Evolutionary conservation across 2,329 filamentous ascomycete species (phyloP).

Genomic region (Diaporthe vaccinii): DNA sequence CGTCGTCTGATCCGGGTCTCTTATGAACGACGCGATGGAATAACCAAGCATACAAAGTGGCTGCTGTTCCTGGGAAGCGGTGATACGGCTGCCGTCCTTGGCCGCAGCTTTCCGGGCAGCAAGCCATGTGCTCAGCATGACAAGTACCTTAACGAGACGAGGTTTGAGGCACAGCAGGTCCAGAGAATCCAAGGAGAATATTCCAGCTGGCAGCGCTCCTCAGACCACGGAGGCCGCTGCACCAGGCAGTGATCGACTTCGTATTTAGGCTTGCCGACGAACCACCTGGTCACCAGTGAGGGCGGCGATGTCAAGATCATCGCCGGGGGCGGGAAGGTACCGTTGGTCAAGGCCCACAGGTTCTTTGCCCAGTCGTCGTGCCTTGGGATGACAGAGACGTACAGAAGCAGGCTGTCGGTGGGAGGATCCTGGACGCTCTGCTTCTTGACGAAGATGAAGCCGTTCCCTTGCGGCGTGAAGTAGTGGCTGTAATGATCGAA

Average conservation of each 20-base stretch:
- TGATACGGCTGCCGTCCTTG: neutral
- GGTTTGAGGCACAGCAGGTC: constrained; percentile 43
- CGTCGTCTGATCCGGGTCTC: neutral
- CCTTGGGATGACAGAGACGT: constrained; percentile 43
- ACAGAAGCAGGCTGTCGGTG: constrained; percentile 44
- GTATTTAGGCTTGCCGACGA: constrained; percentile 44
- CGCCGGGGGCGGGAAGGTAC: constrained; percentile 11
- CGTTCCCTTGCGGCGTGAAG: constrained; percentile 44
- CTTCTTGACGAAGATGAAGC: constrained; percentile 43
- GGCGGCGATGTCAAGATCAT: constrained; percentile 27
- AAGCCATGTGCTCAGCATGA: constrained; percentile 43
- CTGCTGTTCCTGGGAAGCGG: neutral
- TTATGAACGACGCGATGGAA: constrained; percentile 28
- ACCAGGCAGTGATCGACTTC: constrained; percentile 46
- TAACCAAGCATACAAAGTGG: constrained; percentile 44
- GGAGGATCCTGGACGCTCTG: constrained; percentile 37
- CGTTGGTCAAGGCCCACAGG: constrained; percentile 47
- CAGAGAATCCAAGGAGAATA: constrained; percentile 45
- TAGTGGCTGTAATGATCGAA: constrained; percentile 45
- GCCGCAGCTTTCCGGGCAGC: neutral
- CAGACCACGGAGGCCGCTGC: constrained; percentile 37
- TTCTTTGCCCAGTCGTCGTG: constrained; percentile 47
- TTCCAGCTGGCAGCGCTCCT: constrained; percentile 44
- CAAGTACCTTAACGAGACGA: constrained; percentile 43
- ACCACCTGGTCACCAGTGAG: constrained; percentile 41